Evolutionary conservation across 108 stramenopile species (phyloP), one percentile per base, ranked within the genome.

Genomic region (Nitzschia inconspicua): DNA sequence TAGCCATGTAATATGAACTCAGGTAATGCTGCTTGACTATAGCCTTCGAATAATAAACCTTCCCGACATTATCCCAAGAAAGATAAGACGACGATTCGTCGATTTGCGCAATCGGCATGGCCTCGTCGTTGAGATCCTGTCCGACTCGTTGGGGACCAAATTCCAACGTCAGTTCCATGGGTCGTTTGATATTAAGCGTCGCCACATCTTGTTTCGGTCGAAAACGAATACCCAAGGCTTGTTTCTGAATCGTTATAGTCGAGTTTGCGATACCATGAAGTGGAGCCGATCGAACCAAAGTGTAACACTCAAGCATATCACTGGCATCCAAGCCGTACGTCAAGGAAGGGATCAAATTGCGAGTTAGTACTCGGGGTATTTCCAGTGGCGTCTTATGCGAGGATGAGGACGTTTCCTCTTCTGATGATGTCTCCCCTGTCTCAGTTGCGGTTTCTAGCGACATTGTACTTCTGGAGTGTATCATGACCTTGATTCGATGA

Each of bases 291-390:
- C 91, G 65, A 0, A 78, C 77, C 13, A 93, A 58, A 2, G 80
- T 55, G 65, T 93, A 93, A 60, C 77, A 79, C 63, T 93, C 91
- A 28, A 93, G 56, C 4, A 88, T 80, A 70, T 89, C 88, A 22
- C 84, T 72, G 13, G 91, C 91, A 61, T 89, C 91, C 64, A 93
- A 70, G 63, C 74, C 72, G 10, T 65, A 48, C 47, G 82, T 79
- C n/a, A 88, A 52, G 2, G 68, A 51, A 10, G 79, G 79, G 23
- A 86, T 59, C 8, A 59, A 23, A 30, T 34, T 58, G 3, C 58
- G 40, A 9, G 75, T 74, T 46, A 83, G 36, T 1, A 79, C 57
- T 36, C 64, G 70, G 3, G 82, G 75, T 5, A 65, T 64, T 24
- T 46, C 44, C 37, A 49, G 10, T 1, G 49, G 50, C 2, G 28